Percentiles rank a stretch among this genome's conserved stretches.
phyloP scores from a whole-genome alignment of 148 eudicot species.

The Amaranthus cruentus region DNA sequence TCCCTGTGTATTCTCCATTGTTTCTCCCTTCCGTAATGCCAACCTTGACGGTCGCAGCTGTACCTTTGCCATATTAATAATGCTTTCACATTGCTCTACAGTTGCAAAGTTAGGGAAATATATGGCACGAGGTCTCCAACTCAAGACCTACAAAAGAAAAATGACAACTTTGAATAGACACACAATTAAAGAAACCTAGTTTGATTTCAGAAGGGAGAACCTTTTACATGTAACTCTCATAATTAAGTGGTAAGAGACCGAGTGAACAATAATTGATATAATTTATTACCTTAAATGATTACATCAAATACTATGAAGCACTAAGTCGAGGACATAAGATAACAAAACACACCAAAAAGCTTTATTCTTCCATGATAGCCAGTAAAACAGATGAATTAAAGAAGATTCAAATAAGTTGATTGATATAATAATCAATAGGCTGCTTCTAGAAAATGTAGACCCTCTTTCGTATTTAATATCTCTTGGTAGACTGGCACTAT shows the following conservation, averaged over 20 bases:
- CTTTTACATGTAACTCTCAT: not conserved
- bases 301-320: not conserved
- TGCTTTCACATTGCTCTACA: constrained; percentile 61
- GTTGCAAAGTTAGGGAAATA: constrained; percentile 81
- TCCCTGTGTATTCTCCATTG: constrained; percentile 60
- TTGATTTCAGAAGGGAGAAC: not conserved
- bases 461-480: not conserved
- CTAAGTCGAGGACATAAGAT: not conserved
- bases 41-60: constrained; percentile 63
- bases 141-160: constrained; percentile 52
- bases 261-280: not conserved
- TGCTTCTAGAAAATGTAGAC: not conserved
- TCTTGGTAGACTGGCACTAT: not conserved
- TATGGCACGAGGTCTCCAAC: constrained; percentile 75
- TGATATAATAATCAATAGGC: not conserved
- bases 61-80: constrained; percentile 55
- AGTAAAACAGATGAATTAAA: not conserved
- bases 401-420: not conserved
- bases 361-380: not conserved
- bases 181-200: not conserved
- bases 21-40: constrained; percentile 84
- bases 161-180: not conserved
- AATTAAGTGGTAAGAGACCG: not conserved
- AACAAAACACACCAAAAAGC: not conserved
- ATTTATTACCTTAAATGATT: not conserved